Conservation (phyloP, 1,284 basidiomycete genomes). For the Coniferiporia sulphurascens region DNA sequence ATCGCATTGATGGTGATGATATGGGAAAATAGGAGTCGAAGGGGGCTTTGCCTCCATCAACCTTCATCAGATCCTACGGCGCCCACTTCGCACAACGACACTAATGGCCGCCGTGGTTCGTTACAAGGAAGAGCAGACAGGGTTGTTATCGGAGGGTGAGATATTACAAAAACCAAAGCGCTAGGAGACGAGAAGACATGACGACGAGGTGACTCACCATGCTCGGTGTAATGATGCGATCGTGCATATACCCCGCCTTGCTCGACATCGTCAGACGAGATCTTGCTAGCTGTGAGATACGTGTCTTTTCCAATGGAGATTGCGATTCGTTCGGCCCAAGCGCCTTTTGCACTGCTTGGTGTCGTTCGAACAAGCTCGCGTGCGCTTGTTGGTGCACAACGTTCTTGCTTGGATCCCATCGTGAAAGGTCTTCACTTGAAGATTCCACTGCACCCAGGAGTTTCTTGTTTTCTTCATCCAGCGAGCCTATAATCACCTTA, state of each 20-base stretch:
- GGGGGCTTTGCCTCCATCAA: not conserved
- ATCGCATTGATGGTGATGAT: not conserved
- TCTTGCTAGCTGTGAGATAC: slow-evolving; percentile 3
- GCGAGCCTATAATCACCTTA: slow-evolving; percentile 9
- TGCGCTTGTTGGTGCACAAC: slow-evolving; percentile 16
- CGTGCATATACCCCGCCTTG: slow-evolving; percentile 91
- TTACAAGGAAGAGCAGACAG: not conserved
- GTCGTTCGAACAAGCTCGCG: slow-evolving; percentile 14
- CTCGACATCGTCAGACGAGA: slow-evolving; percentile 92
- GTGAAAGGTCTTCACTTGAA: not conserved
- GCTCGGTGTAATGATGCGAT: slow-evolving; percentile 83
- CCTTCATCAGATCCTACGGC: not conserved
- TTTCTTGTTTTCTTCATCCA: not conserved
- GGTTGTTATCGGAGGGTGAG: not conserved
- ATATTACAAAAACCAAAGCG: not conserved
- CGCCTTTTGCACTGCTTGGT: slow-evolving; percentile 7
- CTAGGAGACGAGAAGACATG: slow-evolving; percentile 7
- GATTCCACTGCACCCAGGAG: not conserved
- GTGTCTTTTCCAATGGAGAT: slow-evolving; percentile 2
- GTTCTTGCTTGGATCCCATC: slow-evolving; percentile 7
- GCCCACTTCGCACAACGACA: not conserved
- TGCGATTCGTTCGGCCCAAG: slow-evolving; percentile 2
- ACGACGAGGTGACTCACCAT: slow-evolving; percentile 60
- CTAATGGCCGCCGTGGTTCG: not conserved
- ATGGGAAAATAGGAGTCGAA: not conserved